A percentile compares a stretch with the other conserved stretches of the same genome.
phyloP scores from a whole-genome alignment of 2,329 filamentous ascomycete genomes.

The Aspergillus candidus region DNA sequence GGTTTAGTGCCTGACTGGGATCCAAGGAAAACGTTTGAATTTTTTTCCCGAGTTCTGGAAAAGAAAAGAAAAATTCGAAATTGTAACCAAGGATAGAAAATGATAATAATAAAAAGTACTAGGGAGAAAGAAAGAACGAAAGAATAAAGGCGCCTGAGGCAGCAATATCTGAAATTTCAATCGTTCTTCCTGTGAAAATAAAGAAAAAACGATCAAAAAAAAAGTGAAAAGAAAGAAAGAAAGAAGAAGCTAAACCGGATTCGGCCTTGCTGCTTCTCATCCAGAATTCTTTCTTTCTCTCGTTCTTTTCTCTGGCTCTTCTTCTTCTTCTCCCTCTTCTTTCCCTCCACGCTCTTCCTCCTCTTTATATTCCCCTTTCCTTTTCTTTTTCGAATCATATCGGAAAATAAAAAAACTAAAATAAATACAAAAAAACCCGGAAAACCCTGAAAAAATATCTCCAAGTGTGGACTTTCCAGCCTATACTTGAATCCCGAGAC shows the following conservation, averaged over 20 bases:
- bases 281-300: slow-evolving; percentile 15
- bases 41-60: too few relatives aligned
- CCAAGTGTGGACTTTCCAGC: slow-evolving; percentile 10
- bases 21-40: too few relatives aligned
- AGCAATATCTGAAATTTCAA: background rate
- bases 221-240: slow-evolving; percentile 10
- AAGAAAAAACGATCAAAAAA: slow-evolving; percentile 15
- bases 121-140: too few relatives aligned
- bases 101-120: too few relatives aligned
- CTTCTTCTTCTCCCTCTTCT: slow-evolving; percentile 22
- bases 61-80: too few relatives aligned
- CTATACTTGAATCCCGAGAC: slow-evolving; percentile 5
- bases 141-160: slow-evolving; percentile 4
- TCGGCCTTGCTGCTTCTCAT: too few relatives aligned
- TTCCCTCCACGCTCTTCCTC: slow-evolving; percentile 17
- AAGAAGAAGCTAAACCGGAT: background rate
- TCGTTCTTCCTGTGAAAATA: slow-evolving; percentile 9
- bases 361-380: slow-evolving; percentile 20
- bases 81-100: too few relatives aligned
- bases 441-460: slow-evolving; percentile 34
- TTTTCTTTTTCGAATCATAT: slow-evolving; percentile 28
- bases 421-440: slow-evolving; percentile 34
- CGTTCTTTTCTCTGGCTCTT: slow-evolving; percentile 24
- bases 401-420: slow-evolving; percentile 27
- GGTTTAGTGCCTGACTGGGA: too few relatives aligned